Conservation (phyloP, 1,284 basidiomycete genomes). For the Leccinum subrobustum region DNA sequence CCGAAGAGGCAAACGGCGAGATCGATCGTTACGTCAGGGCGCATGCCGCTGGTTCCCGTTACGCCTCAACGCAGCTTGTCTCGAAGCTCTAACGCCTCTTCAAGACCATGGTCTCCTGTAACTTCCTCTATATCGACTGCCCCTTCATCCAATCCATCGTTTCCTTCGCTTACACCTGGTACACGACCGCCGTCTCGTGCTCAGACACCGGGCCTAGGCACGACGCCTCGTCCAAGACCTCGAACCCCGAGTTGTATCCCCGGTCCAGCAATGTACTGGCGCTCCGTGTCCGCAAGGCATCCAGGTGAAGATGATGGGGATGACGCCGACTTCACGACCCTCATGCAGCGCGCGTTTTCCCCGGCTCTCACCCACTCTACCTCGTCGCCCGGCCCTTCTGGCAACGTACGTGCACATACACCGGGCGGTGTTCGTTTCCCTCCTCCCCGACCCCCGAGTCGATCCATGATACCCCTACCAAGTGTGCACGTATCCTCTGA, state of each 20-base stretch:
- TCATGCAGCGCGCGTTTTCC: constrained; percentile 62
- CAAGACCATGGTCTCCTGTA: constrained; percentile 76
- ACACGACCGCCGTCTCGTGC: constrained; percentile 38
- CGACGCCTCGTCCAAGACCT: constrained; percentile 60
- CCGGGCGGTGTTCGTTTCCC: constrained; percentile 41
- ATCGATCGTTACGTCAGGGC: constrained; percentile 40
- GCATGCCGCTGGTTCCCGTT: constrained; percentile 48
- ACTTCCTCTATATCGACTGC: constrained; percentile 71
- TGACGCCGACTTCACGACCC: constrained; percentile 41
- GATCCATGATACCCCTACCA: constrained; percentile 79
- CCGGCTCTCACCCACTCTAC: constrained; percentile 48
- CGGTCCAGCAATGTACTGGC: constrained; percentile 48
- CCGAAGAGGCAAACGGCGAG: constrained; percentile 49
- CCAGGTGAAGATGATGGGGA: constrained; percentile 56
- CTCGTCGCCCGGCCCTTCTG: constrained; percentile 37
- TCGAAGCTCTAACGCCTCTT: constrained; percentile 72
- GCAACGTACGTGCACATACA: constrained; percentile 36
- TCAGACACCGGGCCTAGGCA: constrained; percentile 37
- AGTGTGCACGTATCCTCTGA: constrained; percentile 66
- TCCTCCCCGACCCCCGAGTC: constrained; percentile 72
- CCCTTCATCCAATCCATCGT: constrained; percentile 52
- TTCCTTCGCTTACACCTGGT: constrained; percentile 45
- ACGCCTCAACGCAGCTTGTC: constrained; percentile 59
- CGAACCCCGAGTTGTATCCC: constrained; percentile 79
- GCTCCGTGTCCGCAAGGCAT: constrained; percentile 47